Evolutionary conservation across 106 monocot genomes (phyloP), one percentile per base, ranked within the genome.

Genomic region (Acanthochlamys bracteata): DNA sequence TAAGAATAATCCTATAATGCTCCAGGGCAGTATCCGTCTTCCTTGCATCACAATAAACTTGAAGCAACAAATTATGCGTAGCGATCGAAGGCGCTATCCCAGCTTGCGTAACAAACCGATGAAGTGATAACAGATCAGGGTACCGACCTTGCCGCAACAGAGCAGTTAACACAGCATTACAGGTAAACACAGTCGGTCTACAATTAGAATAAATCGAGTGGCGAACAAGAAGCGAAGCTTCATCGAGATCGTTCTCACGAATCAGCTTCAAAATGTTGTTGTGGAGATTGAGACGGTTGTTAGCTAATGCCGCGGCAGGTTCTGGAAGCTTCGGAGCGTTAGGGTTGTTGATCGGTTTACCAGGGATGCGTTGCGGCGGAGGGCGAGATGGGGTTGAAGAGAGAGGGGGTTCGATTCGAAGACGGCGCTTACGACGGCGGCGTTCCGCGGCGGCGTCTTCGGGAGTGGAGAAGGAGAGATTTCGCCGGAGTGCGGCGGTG

Each of bases 131-230:
- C 66, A 98, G 76, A 65, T 98, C 96, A n/a, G 82, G 68, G 60
- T 88, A 78, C 45, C 90, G 86, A 72, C 63, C 76, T 27, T 87
- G 87, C 63, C 85, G 82, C 65, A 98, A 84, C 57, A 88, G 81
- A 15, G 96, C 88, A 40, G 66, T 7, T 63, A 98, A 78, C 23
- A 98, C 91, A 53, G 91, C 90, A 73, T 91, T 88, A 82, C 75
- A 80, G 55, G 96, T 98, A 76, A 83, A 96, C 51, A 85, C 52
- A 21, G 96, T 88, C 40, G 91, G 96, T 16, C 91, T 79, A 78
- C 96, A 96, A 75, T 96, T 96, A 65, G 96, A 96, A 75, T 96
- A 91, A 76, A 96, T 91, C 56, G 96, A 91, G 69, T 96, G 96
- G 49, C 96, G 84, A n/a, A 85, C 85, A 71, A 96, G 74, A 42